Percentiles rank a stretch among this genome's conserved stretches.
phyloP scores from a whole-genome alignment of 179 eudicot genomes.

The Dionaea muscipula region DNA sequence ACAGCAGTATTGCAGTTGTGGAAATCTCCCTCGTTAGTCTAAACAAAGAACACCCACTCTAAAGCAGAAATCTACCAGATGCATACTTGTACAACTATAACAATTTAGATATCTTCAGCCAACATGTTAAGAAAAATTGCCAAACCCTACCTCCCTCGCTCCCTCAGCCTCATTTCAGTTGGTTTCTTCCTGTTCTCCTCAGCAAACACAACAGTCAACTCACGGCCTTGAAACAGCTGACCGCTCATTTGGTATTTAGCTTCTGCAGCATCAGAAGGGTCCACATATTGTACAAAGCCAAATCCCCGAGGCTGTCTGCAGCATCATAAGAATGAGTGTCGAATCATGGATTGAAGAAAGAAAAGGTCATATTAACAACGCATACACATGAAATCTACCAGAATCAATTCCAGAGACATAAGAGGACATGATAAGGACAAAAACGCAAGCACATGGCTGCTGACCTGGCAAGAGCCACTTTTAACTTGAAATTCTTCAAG shows the following conservation, averaged over 20 bases:
- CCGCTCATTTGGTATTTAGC: constrained; percentile 97
- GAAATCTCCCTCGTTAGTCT: too few relatives aligned
- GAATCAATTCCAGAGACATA: constrained; percentile 17
- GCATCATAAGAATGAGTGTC: constrained; percentile 11
- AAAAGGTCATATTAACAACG: constrained; percentile 10
- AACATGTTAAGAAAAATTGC: not conserved
- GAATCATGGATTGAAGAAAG: constrained; percentile 8
- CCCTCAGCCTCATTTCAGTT: constrained; percentile 77
- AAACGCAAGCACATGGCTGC: constrained; percentile 72
- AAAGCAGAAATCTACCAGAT: too few relatives aligned
- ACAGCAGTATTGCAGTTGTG: too few relatives aligned
- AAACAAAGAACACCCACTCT: too few relatives aligned
- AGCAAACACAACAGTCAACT: constrained; percentile 90
- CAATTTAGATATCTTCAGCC: not conserved
- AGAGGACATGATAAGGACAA: constrained; percentile 37
- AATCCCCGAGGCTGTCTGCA: constrained; percentile 89
- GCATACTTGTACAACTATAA: too few relatives aligned
- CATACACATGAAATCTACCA: constrained; percentile 4
- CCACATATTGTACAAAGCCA: constrained; percentile 93
- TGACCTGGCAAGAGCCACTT: constrained; percentile 74
- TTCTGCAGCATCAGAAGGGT: constrained; percentile 87
- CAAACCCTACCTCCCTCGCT: constrained; percentile 36
- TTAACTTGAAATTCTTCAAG: constrained; percentile 90
- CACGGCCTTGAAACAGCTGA: constrained; percentile 64
- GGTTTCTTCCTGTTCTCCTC: constrained; percentile 96